Conservation (phyloP, 345 rosid genomes). For the Populus tremula region DNA sequence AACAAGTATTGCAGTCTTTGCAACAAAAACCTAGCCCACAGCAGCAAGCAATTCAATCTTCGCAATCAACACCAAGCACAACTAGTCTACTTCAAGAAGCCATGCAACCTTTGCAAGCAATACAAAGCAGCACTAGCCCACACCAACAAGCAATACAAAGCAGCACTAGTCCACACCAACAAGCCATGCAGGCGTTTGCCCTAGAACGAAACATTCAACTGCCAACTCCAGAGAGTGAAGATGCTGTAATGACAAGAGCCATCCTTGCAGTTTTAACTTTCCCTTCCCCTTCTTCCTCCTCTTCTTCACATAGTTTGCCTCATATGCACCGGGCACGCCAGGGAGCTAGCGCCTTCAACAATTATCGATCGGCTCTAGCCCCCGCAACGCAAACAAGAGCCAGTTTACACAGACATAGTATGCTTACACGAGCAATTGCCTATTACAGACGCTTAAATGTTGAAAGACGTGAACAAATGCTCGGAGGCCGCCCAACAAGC, state of each 20-base stretch:
- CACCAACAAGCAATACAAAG: not conserved
- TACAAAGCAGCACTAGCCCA: not conserved
- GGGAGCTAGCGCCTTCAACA: conserved; percentile 45
- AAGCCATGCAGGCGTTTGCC: conserved; percentile 36
- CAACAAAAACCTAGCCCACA: not conserved
- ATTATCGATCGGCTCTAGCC: conserved; percentile 19
- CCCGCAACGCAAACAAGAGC: conserved; percentile 12
- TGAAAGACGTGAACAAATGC: conserved; percentile 37
- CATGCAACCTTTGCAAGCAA: conserved; percentile 4
- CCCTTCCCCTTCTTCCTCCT: conserved; percentile 17
- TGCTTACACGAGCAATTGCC: conserved; percentile 52
- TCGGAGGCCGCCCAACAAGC: conserved; percentile 34
- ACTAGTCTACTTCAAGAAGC: not conserved
- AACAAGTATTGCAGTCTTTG: conserved; percentile 8
- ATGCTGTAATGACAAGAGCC: conserved; percentile 24
- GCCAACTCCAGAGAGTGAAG: conserved; percentile 43
- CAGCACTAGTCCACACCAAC: conserved; percentile 29
- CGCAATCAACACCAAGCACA: not conserved
- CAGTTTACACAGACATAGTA: conserved; percentile 29
- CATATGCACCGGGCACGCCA: conserved; percentile 3
- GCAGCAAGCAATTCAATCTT: conserved; percentile 6
- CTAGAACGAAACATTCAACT: conserved; percentile 26
- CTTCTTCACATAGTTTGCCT: conserved; percentile 28
- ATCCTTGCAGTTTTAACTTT: not conserved
- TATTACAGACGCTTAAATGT: conserved; percentile 40